A percentile compares a stretch with the other conserved stretches of the same genome.
Evolutionary conservation across 2,329 filamentous ascomycete genomes (phyloP).

Genomic region (Neopestalotiopsis clavispora): DNA sequence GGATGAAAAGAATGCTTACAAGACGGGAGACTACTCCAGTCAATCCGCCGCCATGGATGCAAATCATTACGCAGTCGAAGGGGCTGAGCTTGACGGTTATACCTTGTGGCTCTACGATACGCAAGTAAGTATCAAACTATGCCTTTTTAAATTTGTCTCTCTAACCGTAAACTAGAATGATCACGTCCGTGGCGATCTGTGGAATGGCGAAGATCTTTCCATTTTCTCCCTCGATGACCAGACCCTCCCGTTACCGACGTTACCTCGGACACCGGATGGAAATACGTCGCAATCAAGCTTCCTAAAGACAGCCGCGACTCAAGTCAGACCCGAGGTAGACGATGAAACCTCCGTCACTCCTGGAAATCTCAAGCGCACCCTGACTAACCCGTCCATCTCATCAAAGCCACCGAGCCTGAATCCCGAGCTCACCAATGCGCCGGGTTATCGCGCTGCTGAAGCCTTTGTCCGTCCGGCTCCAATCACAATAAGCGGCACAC

Average conservation of each 20-base stretch:
- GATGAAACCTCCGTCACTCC: conserved; percentile 70
- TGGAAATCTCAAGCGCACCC: conserved; percentile 73
- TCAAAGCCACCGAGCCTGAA: conserved; percentile 57
- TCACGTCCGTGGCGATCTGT: conserved; percentile 88
- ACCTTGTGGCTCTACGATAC: conserved; percentile 87
- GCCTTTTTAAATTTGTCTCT: not conserved
- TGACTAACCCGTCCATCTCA: conserved; percentile 71
- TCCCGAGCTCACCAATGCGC: conserved; percentile 63
- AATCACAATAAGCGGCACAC: conserved; percentile 72
- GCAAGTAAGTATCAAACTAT: conserved; percentile 53
- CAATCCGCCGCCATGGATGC: conserved; percentile 94
- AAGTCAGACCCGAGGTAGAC: conserved; percentile 46
- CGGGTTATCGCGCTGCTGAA: conserved; percentile 87
- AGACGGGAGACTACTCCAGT: conserved; percentile 92
- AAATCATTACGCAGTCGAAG: conserved; percentile 92
- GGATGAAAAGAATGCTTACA: conserved; percentile 95
- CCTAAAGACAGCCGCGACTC: conserved; percentile 40
- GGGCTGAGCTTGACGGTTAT: conserved; percentile 81
- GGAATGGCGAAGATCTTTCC: conserved; percentile 97
- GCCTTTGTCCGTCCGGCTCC: conserved; percentile 89
- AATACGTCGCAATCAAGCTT: conserved; percentile 55
- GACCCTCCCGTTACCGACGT: conserved; percentile 55
- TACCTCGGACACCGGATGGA: conserved; percentile 46
- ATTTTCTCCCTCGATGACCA: conserved; percentile 87
- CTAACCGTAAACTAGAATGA: conserved; percentile 63